Conservation (phyloP, 495 filamentous ascomycete species). For the Tuber calosporum region DNA sequence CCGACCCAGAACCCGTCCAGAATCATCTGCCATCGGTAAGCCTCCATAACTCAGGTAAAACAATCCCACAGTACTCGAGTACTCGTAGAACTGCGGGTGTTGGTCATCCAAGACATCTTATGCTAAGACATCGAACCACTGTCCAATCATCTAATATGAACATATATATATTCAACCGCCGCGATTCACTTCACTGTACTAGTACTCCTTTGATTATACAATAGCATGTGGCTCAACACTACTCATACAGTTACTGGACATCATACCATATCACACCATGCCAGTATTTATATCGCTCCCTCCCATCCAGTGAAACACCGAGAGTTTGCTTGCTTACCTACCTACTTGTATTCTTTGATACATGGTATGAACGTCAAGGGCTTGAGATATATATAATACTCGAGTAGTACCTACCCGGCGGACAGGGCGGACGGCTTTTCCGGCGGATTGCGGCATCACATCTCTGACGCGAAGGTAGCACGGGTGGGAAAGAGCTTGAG, state of each 20-base stretch:
- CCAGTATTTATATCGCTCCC: too few relatives aligned
- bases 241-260: neutral
- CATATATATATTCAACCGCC: neutral
- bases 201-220: neutral
- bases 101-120: neutral
- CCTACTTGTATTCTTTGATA: neutral
- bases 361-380: neutral
- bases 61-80: neutral
- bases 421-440: neutral
- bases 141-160: neutral
- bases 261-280: neutral
- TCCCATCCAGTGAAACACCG: neutral
- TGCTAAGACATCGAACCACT: neutral
- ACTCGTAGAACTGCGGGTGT: neutral
- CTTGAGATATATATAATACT: neutral
- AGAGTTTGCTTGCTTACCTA: neutral
- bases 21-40: neutral
- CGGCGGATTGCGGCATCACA: neutral
- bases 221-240: neutral
- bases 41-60: neutral
- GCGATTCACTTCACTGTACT: neutral
- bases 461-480: neutral
- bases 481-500: neutral
- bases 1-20: neutral
- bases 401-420: neutral